Conservation (phyloP, 176 grass and related monocot species). For the Ensete ventricosum region DNA sequence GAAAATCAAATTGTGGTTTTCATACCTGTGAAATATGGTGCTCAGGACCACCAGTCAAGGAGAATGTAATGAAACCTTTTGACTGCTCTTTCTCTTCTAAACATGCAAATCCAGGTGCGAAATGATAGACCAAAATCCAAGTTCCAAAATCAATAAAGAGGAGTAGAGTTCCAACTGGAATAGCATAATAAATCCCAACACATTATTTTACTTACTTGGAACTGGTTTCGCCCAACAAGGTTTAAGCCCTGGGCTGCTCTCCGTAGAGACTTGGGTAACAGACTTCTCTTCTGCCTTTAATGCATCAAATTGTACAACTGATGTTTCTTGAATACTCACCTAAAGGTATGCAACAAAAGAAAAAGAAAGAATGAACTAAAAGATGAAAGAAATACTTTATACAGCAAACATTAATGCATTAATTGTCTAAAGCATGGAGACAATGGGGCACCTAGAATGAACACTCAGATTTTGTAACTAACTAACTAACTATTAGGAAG, state of each 20-base stretch:
- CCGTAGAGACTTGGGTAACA: conserved; percentile 6
- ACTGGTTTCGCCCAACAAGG: conserved; percentile 71
- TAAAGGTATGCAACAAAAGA: not conserved
- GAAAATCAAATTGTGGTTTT: not conserved
- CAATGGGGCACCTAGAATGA: not conserved
- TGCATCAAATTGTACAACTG: conserved; percentile 9
- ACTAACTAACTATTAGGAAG: not conserved
- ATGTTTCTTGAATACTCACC: conserved; percentile 2
- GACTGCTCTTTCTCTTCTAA: conserved; percentile 19
- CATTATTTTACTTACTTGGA: conserved; percentile 35
- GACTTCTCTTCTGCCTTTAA: conserved; percentile 4
- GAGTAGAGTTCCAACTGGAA: not conserved
- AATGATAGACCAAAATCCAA: not conserved
- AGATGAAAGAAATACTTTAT: not conserved
- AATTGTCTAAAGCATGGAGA: not conserved
- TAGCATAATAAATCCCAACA: not conserved
- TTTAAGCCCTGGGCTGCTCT: conserved; percentile 40
- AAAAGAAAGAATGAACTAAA: not conserved
- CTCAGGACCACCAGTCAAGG: conserved; percentile 26
- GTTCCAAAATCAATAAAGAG: not conserved
- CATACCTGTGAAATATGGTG: conserved; percentile 42
- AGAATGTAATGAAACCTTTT: conserved; percentile 37
- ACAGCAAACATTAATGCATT: not conserved
- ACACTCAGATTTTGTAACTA: not conserved
- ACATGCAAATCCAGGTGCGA: not conserved